These are phyloP conservation scores for Boletus tomentosulus DNA, from an alignment of 768 basidiomycete species.

Conservation along the genomic window DNA sequence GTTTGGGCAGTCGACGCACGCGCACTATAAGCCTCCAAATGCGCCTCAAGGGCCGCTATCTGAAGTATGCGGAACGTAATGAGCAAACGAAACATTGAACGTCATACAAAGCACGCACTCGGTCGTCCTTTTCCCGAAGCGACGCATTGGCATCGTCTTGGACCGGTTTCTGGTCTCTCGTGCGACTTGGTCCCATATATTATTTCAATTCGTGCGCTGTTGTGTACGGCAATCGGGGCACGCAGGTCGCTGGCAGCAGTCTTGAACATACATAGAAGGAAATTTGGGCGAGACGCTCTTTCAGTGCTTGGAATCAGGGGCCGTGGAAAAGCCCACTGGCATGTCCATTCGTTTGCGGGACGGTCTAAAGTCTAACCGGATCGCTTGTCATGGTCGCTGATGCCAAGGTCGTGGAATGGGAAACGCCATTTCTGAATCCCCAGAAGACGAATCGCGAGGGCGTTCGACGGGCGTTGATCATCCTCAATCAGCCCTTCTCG, in stretches of 20 bases:
- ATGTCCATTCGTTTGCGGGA: too few relatives aligned
- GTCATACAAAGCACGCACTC: constrained; percentile 13
- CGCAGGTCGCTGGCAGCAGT: not conserved
- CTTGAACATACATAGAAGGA: constrained; percentile 17
- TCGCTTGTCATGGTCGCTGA: constrained; percentile 5
- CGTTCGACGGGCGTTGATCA: constrained; percentile 57
- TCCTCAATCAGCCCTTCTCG: constrained; percentile 89
- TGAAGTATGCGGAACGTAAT: constrained; percentile 6
- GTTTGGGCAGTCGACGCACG: constrained; percentile 41
- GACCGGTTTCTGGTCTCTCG: constrained; percentile 13
- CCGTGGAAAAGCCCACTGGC: too few relatives aligned
- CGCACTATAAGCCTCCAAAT: constrained; percentile 35
- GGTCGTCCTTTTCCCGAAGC: constrained; percentile 26
- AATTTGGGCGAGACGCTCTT: constrained; percentile 2
- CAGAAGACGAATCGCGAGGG: not conserved
- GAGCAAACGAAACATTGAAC: not conserved
- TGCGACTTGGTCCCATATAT: constrained; percentile 25
- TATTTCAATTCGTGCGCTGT: not conserved
- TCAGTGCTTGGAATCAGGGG: not conserved
- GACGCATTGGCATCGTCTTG: constrained; percentile 17
- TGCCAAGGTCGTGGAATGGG: constrained; percentile 18
- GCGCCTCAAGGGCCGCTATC: constrained; percentile 29
- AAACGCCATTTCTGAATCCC: constrained; percentile 23
- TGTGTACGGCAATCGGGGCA: constrained; percentile 1
- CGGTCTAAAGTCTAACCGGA: not conserved